A percentile compares a stretch with the other conserved stretches of the same genome.
Conservation (phyloP, 257 asterid species). For the Fraxinus cuspidata region DNA sequence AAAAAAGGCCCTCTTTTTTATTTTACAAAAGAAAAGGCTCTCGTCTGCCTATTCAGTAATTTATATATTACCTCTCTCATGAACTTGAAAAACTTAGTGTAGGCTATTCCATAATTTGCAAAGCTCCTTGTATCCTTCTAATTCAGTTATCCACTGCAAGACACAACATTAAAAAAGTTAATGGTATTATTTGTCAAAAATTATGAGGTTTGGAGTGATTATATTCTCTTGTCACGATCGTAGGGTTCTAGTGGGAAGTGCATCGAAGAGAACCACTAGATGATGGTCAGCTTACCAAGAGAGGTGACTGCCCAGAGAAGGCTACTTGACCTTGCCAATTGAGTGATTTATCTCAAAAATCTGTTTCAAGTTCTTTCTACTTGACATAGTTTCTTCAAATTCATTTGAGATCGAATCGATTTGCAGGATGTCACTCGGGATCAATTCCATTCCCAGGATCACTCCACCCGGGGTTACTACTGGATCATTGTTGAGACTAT, state of each 20-base stretch:
- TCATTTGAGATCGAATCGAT: not conserved
- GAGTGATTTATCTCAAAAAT: too few relatives aligned
- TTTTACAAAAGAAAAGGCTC: not conserved
- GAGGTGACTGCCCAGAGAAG: not conserved
- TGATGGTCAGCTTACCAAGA: not conserved
- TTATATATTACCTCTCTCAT: not conserved
- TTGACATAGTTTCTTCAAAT: not conserved
- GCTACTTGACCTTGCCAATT: too few relatives aligned
- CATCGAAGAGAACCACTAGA: too few relatives aligned
- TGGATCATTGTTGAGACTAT: not conserved
- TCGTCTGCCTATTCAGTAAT: not conserved
- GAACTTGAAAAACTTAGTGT: not conserved
- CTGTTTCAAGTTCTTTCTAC: not conserved
- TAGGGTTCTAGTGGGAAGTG: too few relatives aligned
- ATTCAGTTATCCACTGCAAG: too few relatives aligned
- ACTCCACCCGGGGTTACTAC: too few relatives aligned
- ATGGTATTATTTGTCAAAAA: too few relatives aligned
- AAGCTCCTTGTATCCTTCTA: not conserved
- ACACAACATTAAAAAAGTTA: too few relatives aligned
- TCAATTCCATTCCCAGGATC: not conserved
- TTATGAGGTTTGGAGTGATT: too few relatives aligned
- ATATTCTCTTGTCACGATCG: too few relatives aligned
- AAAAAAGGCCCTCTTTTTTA: not conserved
- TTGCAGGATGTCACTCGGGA: not conserved
- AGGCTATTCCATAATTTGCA: not conserved